A percentile compares a stretch with the other conserved stretches of the same genome.
Conservation (phyloP, 352 stramenopile genomes). For the Ophiocytium majus region DNA sequence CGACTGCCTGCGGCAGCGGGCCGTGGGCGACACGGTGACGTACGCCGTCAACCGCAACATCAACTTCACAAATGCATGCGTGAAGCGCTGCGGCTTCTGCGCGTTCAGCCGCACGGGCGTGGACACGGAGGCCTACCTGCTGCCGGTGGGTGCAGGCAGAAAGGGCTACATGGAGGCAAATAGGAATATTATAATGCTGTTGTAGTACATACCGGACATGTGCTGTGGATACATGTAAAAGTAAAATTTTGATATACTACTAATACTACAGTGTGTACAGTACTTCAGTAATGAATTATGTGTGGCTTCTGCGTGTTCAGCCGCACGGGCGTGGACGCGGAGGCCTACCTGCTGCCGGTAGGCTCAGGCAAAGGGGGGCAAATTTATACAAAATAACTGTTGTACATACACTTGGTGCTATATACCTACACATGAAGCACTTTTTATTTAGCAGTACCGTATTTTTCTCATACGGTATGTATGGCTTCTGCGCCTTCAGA, state of each 20-base stretch:
- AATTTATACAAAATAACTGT: too few species aligned
- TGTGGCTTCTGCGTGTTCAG: conserved; percentile 25
- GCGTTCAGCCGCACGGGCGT: neutral
- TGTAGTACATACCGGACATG: too few species aligned
- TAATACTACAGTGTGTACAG: too few species aligned
- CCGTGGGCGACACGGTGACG: neutral
- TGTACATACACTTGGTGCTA: too few species aligned
- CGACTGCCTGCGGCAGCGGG: neutral
- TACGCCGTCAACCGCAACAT: conserved; percentile 26
- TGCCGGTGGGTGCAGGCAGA: neutral
- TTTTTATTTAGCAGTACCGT: too few species aligned
- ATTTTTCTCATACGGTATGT: too few species aligned
- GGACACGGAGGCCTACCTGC: neutral
- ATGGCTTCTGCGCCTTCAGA: conserved; percentile 24
- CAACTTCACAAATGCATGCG: conserved; percentile 24
- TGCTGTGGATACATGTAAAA: too few species aligned
- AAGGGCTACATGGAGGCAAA: neutral
- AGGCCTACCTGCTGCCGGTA: neutral
- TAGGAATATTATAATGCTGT: too few species aligned
- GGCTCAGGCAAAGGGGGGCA: too few species aligned
- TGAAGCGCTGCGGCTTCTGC: conserved; percentile 29
- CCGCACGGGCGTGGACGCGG: neutral
- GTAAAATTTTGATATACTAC: too few species aligned
- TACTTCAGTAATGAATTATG: too few species aligned
- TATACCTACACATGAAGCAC: too few species aligned